Conservation (phyloP, 305 asterid species). For the Solanum aculeatissimum region DNA sequence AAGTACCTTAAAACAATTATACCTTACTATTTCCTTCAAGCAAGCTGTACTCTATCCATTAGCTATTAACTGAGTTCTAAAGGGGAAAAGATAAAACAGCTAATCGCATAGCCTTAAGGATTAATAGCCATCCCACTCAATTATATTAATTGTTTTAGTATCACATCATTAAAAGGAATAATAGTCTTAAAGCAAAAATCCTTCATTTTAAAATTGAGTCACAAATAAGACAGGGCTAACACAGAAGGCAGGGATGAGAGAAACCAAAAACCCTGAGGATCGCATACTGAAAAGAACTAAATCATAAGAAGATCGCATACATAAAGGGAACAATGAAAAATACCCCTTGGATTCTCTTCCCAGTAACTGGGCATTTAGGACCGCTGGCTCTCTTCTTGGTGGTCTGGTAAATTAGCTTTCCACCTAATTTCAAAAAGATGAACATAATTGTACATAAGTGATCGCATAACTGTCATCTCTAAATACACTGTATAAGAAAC, state of each 20-base stretch:
- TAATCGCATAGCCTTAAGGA: background rate
- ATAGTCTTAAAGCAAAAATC: too few species aligned
- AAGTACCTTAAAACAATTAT: background rate
- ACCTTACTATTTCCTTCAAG: background rate
- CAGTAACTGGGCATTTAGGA: slow-evolving; percentile 87
- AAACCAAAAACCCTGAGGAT: background rate
- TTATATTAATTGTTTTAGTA: background rate
- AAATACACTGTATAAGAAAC: background rate
- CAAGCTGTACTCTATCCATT: background rate
- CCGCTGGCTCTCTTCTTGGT: slow-evolving; percentile 88
- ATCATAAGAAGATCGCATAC: background rate
- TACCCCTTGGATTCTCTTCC: slow-evolving; percentile 95
- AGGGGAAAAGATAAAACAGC: background rate
- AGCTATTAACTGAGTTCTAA: background rate
- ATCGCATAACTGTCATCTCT: background rate
- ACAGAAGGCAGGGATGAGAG: background rate
- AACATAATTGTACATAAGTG: background rate
- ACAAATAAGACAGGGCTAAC: background rate
- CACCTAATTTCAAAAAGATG: slow-evolving; percentile 26
- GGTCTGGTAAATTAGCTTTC: slow-evolving; percentile 69
- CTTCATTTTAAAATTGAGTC: background rate
- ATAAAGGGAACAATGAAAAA: background rate
- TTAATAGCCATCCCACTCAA: background rate
- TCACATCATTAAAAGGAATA: background rate
- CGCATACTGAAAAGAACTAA: background rate